Evolutionary conservation across 257 asterid species (phyloP).

Genomic region (Solanum medicagineum): DNA sequence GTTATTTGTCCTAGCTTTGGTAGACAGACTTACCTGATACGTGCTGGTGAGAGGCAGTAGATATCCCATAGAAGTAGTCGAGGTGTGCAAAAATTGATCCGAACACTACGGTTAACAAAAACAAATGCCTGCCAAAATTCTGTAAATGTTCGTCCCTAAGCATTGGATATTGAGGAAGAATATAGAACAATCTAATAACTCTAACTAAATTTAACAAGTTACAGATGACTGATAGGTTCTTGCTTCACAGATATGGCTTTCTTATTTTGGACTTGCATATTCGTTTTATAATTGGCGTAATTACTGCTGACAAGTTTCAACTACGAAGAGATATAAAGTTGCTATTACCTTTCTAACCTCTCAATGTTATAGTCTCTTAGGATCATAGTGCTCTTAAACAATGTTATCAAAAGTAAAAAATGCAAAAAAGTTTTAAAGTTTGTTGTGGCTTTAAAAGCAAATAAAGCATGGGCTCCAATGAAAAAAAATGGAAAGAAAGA

Average conservation of each 20-base stretch:
- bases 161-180: slow-evolving; percentile 80
- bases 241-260: too few species aligned
- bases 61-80: too few species aligned
- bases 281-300: not conserved
- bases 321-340: not conserved
- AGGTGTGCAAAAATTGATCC: too few species aligned
- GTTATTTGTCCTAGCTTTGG: fast-evolving
- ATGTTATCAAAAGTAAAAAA: too few species aligned
- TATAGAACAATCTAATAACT: slow-evolving; percentile 55
- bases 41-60: too few species aligned
- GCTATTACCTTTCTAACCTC: not conserved
- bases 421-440: too few species aligned
- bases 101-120: too few species aligned
- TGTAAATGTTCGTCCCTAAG: slow-evolving; percentile 59
- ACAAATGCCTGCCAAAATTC: slow-evolving; percentile 50
- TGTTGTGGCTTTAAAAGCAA: too few species aligned
- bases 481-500: too few species aligned
- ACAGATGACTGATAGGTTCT: slow-evolving; percentile 66
- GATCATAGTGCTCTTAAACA: not conserved
- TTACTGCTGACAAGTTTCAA: not conserved
- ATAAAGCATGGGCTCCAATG: too few species aligned
- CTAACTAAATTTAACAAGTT: slow-evolving; percentile 58
- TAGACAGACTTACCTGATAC: too few species aligned
- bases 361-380: too few species aligned
- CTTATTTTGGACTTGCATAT: not conserved